phyloP scores from a whole-genome alignment of 306 rosid genomes.

The Adenanthera pavonina region DNA sequence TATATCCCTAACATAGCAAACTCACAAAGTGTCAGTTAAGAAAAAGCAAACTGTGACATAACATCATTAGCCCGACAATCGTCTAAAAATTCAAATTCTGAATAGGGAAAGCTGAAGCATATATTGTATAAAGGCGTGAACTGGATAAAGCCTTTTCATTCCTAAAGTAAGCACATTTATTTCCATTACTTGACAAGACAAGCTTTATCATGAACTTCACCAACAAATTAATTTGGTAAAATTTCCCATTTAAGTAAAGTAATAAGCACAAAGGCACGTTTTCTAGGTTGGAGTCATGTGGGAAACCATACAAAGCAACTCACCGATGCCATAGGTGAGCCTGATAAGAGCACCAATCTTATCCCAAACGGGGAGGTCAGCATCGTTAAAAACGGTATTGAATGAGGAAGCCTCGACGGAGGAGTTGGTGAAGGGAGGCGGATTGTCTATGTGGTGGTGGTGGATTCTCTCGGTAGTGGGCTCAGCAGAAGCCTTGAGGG shows the following conservation, averaged over 20 bases:
- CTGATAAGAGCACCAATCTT: constrained; percentile 90
- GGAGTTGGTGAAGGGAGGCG: constrained; percentile 63
- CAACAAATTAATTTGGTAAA: neutral
- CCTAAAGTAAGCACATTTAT: constrained; percentile 1
- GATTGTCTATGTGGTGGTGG: constrained; percentile 50
- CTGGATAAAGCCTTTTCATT: neutral
- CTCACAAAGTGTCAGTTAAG: neutral
- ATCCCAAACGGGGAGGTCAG: constrained; percentile 86
- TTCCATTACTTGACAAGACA: neutral
- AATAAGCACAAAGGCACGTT: constrained; percentile 13
- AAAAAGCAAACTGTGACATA: constrained; percentile 17
- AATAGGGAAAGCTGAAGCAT: neutral
- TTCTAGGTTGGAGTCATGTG: neutral
- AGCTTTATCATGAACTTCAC: neutral
- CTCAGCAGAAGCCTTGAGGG: constrained; percentile 73
- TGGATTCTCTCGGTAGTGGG: constrained; percentile 62
- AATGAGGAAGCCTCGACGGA: constrained; percentile 86
- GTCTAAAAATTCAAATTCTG: neutral
- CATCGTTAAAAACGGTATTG: constrained; percentile 57
- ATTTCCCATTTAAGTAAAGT: neutral
- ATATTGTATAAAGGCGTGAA: neutral
- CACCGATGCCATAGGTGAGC: constrained; percentile 95
- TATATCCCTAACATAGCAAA: constrained; percentile 69
- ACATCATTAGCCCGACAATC: neutral
- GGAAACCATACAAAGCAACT: neutral